Evolutionary conservation across 148 eudicot genomes (phyloP).

Genomic region (Rhododendron simsii): DNA sequence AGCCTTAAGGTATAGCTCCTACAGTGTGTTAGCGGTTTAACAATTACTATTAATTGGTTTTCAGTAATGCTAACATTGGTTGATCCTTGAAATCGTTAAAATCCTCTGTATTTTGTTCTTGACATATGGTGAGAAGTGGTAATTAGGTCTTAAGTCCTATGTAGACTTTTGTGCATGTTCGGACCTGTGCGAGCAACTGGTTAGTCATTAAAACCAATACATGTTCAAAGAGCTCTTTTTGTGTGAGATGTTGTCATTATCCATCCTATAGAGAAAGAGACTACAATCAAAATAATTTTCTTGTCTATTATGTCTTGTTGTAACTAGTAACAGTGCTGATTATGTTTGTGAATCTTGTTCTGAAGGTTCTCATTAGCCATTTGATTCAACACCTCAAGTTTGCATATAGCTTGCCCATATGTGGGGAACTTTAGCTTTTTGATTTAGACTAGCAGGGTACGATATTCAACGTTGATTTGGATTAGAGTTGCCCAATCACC

Average conservation of each 20-base stretch:
- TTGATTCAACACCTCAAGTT: background rate
- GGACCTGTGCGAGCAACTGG: background rate
- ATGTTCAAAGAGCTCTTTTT: background rate
- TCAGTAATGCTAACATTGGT: background rate
- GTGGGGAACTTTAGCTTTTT: background rate
- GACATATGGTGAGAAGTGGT: background rate
- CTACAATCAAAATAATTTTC: background rate
- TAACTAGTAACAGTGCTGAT: background rate
- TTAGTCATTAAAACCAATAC: background rate
- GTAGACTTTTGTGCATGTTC: background rate
- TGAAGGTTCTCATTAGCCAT: background rate
- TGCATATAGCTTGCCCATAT: background rate
- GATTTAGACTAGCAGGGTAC: background rate
- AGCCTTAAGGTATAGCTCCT: constrained; percentile 67
- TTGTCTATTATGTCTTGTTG: background rate
- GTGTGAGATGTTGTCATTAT: background rate
- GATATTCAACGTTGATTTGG: background rate
- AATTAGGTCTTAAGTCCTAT: background rate
- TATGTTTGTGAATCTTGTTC: background rate
- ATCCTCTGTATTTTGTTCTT: background rate
- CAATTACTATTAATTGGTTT: background rate
- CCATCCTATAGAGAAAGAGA: background rate
- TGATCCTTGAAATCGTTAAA: background rate
- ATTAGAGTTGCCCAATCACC: background rate
- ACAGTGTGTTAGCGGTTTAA: constrained; percentile 1